These are phyloP conservation scores for Cinnamomum micranthum DNA, from an alignment of 164 flowering plant species.

Conservation along the genomic window DNA sequence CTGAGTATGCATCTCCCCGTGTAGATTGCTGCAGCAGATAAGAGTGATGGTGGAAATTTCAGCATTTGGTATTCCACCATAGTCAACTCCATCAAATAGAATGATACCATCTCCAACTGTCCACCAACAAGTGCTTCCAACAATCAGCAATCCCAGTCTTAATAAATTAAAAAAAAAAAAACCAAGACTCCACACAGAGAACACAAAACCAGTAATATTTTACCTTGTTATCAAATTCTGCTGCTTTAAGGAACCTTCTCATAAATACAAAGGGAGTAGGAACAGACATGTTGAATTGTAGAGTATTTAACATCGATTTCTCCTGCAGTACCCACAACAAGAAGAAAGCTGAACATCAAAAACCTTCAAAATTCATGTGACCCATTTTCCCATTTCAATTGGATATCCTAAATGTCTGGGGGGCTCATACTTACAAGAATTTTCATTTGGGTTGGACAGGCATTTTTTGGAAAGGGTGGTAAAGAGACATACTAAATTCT, in stretches of 20 bases:
- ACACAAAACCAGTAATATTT: not conserved
- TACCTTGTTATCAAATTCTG: conserved; percentile 62
- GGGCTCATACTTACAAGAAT: not conserved
- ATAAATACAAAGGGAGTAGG: conserved; percentile 82
- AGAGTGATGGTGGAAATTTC: conserved; percentile 63
- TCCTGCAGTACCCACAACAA: conserved; percentile 43
- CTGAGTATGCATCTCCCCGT: conserved; percentile 58
- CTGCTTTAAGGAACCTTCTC: conserved; percentile 78
- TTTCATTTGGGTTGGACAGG: not conserved
- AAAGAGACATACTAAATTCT: too few relatives aligned
- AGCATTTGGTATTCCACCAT: conserved; percentile 73
- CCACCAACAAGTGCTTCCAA: not conserved
- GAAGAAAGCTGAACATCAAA: too few relatives aligned
- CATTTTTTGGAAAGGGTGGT: not conserved
- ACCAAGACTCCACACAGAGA: not conserved
- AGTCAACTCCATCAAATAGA: conserved; percentile 70
- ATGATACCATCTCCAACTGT: conserved; percentile 74
- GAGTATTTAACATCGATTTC: conserved; percentile 54
- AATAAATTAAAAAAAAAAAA: not conserved
- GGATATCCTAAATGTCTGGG: not conserved
- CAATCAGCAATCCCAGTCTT: not conserved
- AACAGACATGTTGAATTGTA: conserved; percentile 66
- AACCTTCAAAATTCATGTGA: too few relatives aligned
- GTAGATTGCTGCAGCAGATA: conserved; percentile 77
- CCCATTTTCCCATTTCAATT: too few relatives aligned